Base-by-base conservation (phyloP, 2,329 filamentous ascomycete genomes). In the Xylariaceae sp. region DNA sequence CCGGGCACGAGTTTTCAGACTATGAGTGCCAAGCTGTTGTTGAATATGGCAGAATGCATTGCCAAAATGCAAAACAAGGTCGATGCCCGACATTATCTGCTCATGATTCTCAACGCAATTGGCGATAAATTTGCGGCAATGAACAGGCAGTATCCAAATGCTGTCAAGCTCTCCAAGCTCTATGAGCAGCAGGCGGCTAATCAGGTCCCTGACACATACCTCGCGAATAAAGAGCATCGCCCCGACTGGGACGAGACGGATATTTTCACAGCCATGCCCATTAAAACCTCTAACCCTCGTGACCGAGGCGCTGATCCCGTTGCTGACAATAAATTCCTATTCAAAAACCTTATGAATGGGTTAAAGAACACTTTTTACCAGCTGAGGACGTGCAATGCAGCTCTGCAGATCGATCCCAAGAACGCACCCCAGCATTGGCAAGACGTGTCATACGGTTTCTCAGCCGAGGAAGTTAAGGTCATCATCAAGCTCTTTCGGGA, bases 1-100 rank as follows among this genome's bases (percentile, higher is more conserved):
- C 96, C 95, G 0, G 96, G 96, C 7, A 98, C 96, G 0, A 99
- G 93, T 73, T 99, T 99, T 70, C 96, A 99, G 74, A 99, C 95
- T 0, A 99, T 99, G 95, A 98, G 95, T 67, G 96, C 95, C 0
- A 99, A 98, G 73, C 80, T 99, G 2, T 79, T 99, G 0, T 80
- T 99, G 12, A 99, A 99, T 72, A 96, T 99, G 91, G 95, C 93
- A 0, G 96, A 99, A 68, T 96, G 91, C 71, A 99, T 99, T 69
- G 91, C 93, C 1, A 96, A 93, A 73, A 83, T 99, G 65, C 89
- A 89, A 19, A 91, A 96, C 71, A 99, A 98, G 76, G 86, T 89
- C 43, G 93, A 99, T 72, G 95, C 95, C 20, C 88, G 96, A 5
- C 93, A 98, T 72, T 96, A 96, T 71, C 78, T 99, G 59, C 91